phyloP scores from a whole-genome alignment of 148 eudicot species.

The Chenopodium formosanum region DNA sequence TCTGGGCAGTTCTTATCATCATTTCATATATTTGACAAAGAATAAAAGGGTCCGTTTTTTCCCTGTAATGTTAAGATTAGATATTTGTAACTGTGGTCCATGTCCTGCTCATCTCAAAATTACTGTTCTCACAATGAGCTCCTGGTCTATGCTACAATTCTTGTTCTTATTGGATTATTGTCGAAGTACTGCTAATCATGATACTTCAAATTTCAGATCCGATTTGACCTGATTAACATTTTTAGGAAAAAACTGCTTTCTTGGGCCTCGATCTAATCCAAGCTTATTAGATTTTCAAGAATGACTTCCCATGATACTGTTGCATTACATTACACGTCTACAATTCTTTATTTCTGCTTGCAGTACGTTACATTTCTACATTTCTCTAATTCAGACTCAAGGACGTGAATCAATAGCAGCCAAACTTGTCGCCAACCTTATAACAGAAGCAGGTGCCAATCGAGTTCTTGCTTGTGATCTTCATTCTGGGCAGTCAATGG shows the following conservation, averaged over 20 bases:
- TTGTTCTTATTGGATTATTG: not conserved
- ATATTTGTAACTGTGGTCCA: too few relatives aligned
- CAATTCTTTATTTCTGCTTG: too few relatives aligned
- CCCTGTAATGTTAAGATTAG: too few relatives aligned
- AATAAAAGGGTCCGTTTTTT: too few relatives aligned
- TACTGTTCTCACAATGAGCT: not conserved
- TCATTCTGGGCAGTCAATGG: constrained; percentile 96
- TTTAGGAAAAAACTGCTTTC: too few relatives aligned
- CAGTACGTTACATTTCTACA: not conserved
- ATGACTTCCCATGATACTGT: too few relatives aligned
- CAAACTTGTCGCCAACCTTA: constrained; percentile 86
- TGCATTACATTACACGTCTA: too few relatives aligned
- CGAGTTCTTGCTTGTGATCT: constrained; percentile 95
- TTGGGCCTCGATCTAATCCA: too few relatives aligned
- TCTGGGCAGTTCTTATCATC: not conserved
- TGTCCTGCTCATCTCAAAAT: not conserved
- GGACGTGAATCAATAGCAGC: constrained; percentile 97
- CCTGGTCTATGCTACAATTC: not conserved
- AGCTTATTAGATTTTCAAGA: too few relatives aligned
- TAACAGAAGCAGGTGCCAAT: constrained; percentile 91
- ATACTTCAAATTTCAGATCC: not conserved
- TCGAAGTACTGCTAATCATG: not conserved
- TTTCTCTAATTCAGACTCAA: constrained; percentile 63
- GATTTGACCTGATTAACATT: not conserved
- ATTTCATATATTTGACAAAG: too few relatives aligned